Evolutionary conservation across 2,329 filamentous ascomycete genomes (phyloP).

Genomic region (Monosporascus sp.): DNA sequence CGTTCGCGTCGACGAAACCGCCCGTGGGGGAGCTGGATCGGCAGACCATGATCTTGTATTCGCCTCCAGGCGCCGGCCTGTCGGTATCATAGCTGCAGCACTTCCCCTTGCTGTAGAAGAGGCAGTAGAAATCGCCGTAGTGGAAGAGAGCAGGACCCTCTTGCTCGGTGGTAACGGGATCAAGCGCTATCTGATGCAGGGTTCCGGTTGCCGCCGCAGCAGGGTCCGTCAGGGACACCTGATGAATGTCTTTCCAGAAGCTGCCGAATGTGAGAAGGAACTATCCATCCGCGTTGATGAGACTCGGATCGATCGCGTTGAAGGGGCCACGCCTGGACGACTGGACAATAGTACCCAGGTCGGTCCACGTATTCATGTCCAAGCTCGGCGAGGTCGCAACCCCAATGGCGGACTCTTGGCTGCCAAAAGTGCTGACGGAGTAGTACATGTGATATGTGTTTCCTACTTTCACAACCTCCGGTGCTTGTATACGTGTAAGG

Average conservation of each 20-base stretch:
- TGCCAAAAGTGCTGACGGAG: slow-evolving; percentile 57
- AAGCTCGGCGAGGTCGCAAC: slow-evolving; percentile 40
- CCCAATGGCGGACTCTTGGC: slow-evolving; percentile 58
- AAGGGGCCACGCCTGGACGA: slow-evolving; percentile 39
- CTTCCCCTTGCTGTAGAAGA: slow-evolving; percentile 54
- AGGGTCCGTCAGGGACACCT: slow-evolving; percentile 36
- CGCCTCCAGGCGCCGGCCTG: slow-evolving; percentile 45
- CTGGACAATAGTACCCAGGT: slow-evolving; percentile 50
- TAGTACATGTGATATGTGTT: slow-evolving; percentile 62
- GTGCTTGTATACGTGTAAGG: slow-evolving; percentile 41
- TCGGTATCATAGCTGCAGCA: slow-evolving; percentile 52
- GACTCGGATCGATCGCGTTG: slow-evolving; percentile 57
- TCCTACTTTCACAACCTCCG: slow-evolving; percentile 55
- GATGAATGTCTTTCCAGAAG: slow-evolving; percentile 63
- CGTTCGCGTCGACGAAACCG: slow-evolving; percentile 33
- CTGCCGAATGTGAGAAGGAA: slow-evolving; percentile 59
- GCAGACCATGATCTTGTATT: slow-evolving; percentile 61
- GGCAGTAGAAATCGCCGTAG: slow-evolving; percentile 52
- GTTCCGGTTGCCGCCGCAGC: slow-evolving; percentile 43
- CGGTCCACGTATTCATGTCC: slow-evolving; percentile 54
- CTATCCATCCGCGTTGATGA: slow-evolving; percentile 36
- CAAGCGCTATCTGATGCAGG: slow-evolving; percentile 47
- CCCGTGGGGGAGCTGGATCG: slow-evolving; percentile 45
- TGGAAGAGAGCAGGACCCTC: slow-evolving; percentile 52
- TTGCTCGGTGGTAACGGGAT: slow-evolving; percentile 42